Evolutionary conservation across 208 protist genomes (phyloP).

Genomic region (Leishmania turanica): DNA sequence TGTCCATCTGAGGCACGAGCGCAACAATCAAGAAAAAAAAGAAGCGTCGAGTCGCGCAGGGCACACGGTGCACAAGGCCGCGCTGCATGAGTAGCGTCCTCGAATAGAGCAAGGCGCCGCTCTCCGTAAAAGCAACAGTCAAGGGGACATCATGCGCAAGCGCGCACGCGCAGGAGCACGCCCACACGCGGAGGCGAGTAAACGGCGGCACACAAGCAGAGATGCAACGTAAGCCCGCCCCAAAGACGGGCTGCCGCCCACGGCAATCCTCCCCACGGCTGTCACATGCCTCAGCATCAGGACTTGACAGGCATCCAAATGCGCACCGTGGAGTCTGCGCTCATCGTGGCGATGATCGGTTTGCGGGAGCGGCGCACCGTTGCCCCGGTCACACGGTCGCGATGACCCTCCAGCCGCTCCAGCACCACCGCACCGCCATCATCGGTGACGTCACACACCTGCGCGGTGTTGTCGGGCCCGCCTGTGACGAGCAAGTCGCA

Average conservation of each 20-base stretch:
- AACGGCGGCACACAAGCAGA: slow-evolving; percentile 11
- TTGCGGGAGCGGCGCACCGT: slow-evolving; percentile 62
- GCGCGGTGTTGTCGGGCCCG: slow-evolving; percentile 76
- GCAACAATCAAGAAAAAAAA: neutral
- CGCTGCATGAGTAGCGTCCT: neutral
- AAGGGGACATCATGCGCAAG: neutral
- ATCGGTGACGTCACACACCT: slow-evolving; percentile 85
- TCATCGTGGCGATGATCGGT: slow-evolving; percentile 86
- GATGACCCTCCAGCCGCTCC: slow-evolving; percentile 81
- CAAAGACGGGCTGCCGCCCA: neutral
- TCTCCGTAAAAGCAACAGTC: neutral
- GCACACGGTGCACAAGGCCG: neutral
- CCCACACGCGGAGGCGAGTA: neutral
- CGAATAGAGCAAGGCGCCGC: neutral
- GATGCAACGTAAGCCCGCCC: neutral
- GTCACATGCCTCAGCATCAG: neutral
- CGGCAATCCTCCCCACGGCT: slow-evolving; percentile 21
- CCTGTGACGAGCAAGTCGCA: slow-evolving; percentile 80
- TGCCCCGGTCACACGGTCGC: slow-evolving; percentile 83
- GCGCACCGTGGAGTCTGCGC: slow-evolving; percentile 82
- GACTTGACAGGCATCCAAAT: slow-evolving; percentile 83
- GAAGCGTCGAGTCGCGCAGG: neutral
- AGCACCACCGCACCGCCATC: slow-evolving; percentile 53
- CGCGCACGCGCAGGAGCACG: neutral
- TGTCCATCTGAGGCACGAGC: neutral